These are phyloP conservation scores for Bipolaris sorokiniana DNA, from an alignment of 2,329 filamentous ascomycete species.

Conservation along the genomic window DNA sequence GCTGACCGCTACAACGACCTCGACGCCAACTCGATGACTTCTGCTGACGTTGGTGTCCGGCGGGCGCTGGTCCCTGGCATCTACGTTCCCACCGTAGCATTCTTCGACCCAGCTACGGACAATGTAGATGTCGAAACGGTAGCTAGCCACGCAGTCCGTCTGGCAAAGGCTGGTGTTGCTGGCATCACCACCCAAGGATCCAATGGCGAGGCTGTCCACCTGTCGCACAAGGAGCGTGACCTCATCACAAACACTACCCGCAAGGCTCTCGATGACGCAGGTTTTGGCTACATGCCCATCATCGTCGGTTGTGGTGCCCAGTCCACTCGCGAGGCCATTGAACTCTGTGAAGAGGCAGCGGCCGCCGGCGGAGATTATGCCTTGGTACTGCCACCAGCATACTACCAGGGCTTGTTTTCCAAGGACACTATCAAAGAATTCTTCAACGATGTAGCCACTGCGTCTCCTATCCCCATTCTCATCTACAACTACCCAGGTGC, in stretches of 20 bases:
- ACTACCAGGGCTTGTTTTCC: slow-evolving; percentile 73
- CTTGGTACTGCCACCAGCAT: slow-evolving; percentile 76
- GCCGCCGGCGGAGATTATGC: slow-evolving; percentile 75
- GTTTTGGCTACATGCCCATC: slow-evolving; percentile 69
- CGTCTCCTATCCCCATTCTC: slow-evolving; percentile 68
- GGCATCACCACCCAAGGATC: slow-evolving; percentile 80
- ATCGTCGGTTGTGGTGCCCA: slow-evolving; percentile 79
- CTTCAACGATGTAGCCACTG: slow-evolving; percentile 69
- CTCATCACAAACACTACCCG: slow-evolving; percentile 73
- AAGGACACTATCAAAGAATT: slow-evolving; percentile 65
- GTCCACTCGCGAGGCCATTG: slow-evolving; percentile 74
- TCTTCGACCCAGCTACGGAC: slow-evolving; percentile 52
- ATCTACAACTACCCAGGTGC: slow-evolving; percentile 75
- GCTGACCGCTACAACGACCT: slow-evolving; percentile 47
- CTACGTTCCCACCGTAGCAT: slow-evolving; percentile 54
- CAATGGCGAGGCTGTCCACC: slow-evolving; percentile 82
- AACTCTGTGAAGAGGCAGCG: slow-evolving; percentile 71
- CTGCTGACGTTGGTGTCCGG: slow-evolving; percentile 40
- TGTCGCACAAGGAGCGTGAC: slow-evolving; percentile 72
- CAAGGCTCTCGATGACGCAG: slow-evolving; percentile 69
- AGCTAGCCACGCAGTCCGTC: slow-evolving; percentile 63
- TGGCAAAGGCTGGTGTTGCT: slow-evolving; percentile 74
- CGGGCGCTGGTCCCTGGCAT: slow-evolving; percentile 50
- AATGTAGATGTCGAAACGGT: slow-evolving; percentile 51
- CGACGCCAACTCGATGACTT: slow-evolving; percentile 48